Evolutionary conservation across 129 eudicot species (phyloP).

Genomic region (Flaveria bidentis): DNA sequence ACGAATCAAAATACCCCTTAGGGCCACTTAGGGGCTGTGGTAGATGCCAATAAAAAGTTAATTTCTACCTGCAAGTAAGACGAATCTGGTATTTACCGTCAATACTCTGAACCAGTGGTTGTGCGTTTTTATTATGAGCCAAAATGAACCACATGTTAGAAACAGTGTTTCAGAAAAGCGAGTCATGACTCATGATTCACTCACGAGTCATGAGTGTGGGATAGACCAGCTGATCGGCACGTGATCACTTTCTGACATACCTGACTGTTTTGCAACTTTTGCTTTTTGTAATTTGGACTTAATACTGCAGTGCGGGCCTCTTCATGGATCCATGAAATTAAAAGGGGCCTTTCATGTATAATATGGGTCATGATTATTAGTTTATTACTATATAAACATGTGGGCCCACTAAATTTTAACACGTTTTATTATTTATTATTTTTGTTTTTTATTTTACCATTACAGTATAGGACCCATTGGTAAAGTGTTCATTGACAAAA

Average conservation of each 20-base stretch:
- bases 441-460: neutral
- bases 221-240: constrained; percentile 26
- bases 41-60: neutral
- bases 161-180: neutral
- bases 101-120: constrained; percentile 4
- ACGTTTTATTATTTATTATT: neutral
- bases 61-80: constrained; percentile 13
- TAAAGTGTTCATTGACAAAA: neutral
- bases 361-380: neutral
- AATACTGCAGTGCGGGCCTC: constrained; percentile 16
- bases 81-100: constrained; percentile 5
- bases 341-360: constrained; percentile 26
- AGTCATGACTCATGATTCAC: neutral
- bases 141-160: constrained; percentile 16
- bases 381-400: neutral
- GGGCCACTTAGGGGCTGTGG: too few relatives aligned
- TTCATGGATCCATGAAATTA: constrained; percentile 21
- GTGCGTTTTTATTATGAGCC: constrained; percentile 15
- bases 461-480: neutral
- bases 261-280: neutral
- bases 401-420: constrained; percentile 5
- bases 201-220: neutral
- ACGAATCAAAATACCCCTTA: too few relatives aligned
- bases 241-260: constrained; percentile 30
- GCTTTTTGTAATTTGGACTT: constrained; percentile 18